Conservation (phyloP, 2,329 filamentous ascomycete genomes). For the Celoporthe dispersa region DNA sequence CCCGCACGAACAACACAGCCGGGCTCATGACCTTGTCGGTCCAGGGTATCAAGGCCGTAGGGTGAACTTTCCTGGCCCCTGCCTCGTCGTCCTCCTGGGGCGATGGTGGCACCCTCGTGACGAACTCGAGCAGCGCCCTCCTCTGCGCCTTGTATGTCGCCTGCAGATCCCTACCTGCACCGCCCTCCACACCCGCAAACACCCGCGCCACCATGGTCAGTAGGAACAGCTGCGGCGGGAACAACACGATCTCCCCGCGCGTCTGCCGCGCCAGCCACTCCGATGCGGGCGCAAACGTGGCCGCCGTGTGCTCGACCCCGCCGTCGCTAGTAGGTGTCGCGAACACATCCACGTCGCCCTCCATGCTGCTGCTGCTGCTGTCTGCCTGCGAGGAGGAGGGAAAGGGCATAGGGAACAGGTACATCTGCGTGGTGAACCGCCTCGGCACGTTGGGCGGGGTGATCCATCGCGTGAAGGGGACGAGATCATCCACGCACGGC, state of each 20-base stretch:
- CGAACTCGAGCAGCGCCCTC: slow-evolving; percentile 56
- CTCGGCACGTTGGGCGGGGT: slow-evolving; percentile 75
- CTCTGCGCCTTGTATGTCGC: slow-evolving; percentile 58
- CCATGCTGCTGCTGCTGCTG: no score
- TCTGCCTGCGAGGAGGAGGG: background rate
- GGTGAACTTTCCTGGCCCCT: slow-evolving; percentile 39
- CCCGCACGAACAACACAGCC: slow-evolving; percentile 48
- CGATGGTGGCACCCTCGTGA: slow-evolving; percentile 37
- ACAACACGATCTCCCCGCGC: slow-evolving; percentile 75
- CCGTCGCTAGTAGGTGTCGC: slow-evolving; percentile 75
- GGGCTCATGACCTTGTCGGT: slow-evolving; percentile 66
- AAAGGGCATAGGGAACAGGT: slow-evolving; percentile 83
- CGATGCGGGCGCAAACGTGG: slow-evolving; percentile 72
- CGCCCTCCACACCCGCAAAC: slow-evolving; percentile 44
- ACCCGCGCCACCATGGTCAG: slow-evolving; percentile 62
- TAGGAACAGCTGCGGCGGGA: slow-evolving; percentile 86
- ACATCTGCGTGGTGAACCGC: slow-evolving; percentile 96
- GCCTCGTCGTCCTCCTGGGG: slow-evolving; percentile 42
- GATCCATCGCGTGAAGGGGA: slow-evolving; percentile 91
- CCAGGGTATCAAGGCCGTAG: slow-evolving; percentile 56
- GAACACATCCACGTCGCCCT: slow-evolving; percentile 57
- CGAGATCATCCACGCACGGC: slow-evolving; percentile 57
- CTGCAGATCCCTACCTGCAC: slow-evolving; percentile 53
- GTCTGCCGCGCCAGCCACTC: slow-evolving; percentile 71
- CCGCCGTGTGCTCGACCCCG: slow-evolving; percentile 64